Evolutionary conservation across 768 basidiomycete genomes (phyloP).

Genomic region (Galerina marginata): DNA sequence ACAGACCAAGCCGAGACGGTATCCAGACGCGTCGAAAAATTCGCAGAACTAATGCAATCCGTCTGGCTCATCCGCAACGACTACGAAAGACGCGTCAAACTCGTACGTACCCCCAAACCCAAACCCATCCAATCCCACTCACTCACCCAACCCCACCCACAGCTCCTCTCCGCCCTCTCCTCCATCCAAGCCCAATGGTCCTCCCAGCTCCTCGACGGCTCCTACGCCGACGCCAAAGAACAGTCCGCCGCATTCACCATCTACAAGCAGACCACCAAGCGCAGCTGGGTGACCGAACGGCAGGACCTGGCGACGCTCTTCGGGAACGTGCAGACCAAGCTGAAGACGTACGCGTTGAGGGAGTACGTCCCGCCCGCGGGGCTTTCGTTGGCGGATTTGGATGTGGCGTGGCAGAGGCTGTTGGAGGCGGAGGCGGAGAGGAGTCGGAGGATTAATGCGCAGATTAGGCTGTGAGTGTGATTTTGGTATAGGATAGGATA

Average conservation of each 20-base stretch:
- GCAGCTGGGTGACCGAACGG: constrained; percentile 87
- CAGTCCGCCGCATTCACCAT: constrained; percentile 73
- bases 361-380: constrained; percentile 84
- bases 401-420: constrained; percentile 75
- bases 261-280: constrained; percentile 88
- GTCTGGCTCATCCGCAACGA: constrained; percentile 89
- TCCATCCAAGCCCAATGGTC: constrained; percentile 76
- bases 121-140: not conserved
- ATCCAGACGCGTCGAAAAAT: constrained; percentile 91
- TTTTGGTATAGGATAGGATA: no score
- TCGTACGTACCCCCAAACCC: constrained; percentile 47
- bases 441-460: constrained; percentile 84
- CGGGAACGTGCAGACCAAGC: constrained; percentile 92
- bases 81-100: constrained; percentile 85
- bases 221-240: constrained; percentile 82
- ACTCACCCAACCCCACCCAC: constrained; percentile 9
- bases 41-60: constrained; percentile 93
- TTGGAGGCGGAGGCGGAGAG: constrained; percentile 76
- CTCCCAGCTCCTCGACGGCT: constrained; percentile 66
- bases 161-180: constrained; percentile 72
- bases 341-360: constrained; percentile 86
- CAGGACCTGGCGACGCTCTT: constrained; percentile 89
- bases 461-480: constrained; percentile 84
- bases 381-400: constrained; percentile 73
- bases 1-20: constrained; percentile 95